These are phyloP conservation scores for Arthrocladium fulminans DNA, from an alignment of 2,329 filamentous ascomycete species.

Conservation along the genomic window DNA sequence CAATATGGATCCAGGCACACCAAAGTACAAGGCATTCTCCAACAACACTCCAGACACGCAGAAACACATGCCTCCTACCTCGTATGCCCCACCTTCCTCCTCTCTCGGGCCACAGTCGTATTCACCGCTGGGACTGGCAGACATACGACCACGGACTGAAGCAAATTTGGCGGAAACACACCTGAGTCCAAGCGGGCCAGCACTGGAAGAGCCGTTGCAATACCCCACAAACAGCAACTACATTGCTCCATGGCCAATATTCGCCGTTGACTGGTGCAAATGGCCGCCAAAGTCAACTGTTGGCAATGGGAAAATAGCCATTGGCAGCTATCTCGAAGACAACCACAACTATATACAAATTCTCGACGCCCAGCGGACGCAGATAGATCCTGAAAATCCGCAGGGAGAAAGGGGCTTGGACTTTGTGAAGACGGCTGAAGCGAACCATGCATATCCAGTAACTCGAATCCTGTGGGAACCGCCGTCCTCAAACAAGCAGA, in stretches of 20 bases:
- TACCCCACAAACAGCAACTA: conserved; percentile 78
- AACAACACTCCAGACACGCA: conserved; percentile 53
- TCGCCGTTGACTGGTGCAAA: conserved; percentile 99
- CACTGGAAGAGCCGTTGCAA: conserved; percentile 59
- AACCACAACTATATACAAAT: conserved; percentile 99
- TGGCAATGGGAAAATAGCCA: conserved; percentile 81
- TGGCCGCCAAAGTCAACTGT: conserved; percentile 66
- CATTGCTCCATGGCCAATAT: conserved; percentile 86
- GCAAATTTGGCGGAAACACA: conserved; percentile 67
- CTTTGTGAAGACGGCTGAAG: conserved; percentile 88
- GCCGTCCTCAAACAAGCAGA: conserved; percentile 87
- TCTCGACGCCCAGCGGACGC: conserved; percentile 71
- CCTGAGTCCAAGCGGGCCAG: conserved; percentile 48
- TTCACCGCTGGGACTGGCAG: conserved; percentile 80
- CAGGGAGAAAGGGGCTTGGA: conserved; percentile 72
- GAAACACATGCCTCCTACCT: conserved; percentile 52
- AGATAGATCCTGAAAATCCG: conserved; percentile 58
- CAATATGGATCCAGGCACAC: conserved; percentile 41
- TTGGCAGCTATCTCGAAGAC: conserved; percentile 95
- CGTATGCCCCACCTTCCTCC: conserved; percentile 32
- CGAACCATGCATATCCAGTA: conserved; percentile 94
- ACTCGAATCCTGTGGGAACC: conserved; percentile 94
- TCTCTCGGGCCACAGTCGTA: conserved; percentile 51
- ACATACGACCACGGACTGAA: conserved; percentile 81
- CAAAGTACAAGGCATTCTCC: conserved; percentile 54